Base-by-base conservation (phyloP, 2,329 filamentous ascomycete genomes). In the Xylariaceae sp. region DNA sequence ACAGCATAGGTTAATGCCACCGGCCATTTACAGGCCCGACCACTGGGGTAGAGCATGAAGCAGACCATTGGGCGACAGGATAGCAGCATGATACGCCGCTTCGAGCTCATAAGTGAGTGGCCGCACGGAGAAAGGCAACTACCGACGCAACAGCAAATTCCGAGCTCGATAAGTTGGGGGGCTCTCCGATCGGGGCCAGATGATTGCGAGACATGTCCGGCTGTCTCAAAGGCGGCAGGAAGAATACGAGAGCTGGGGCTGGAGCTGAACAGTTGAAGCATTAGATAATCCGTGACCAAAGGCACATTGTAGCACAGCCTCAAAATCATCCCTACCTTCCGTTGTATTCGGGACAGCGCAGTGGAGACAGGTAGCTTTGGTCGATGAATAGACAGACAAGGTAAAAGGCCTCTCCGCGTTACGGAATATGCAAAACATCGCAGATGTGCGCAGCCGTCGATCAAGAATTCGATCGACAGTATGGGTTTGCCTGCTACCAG, bases 1-100 rank as follows among this genome's bases (percentile, higher is more conserved):
- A 53, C 53, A 55, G 40, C 50, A 58, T 54, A 48, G 55, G 49
- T 52, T 55, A 53, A 50, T 50, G 50, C 53, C 47, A 42, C 47
- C 39, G 36, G 45, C 39, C 42, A 50, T 40, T 37, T 44, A 39
- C 35, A 32, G 22, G 48, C n/a, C n/a, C n/a, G n/a, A n/a, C n/a
- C n/a, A n/a, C n/a, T n/a, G n/a, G n/a, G n/a, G n/a, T n/a, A n/a
- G n/a, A n/a, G n/a, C n/a, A n/a, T n/a, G n/a, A n/a, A n/a, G n/a
- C n/a, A n/a, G n/a, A n/a, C n/a, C n/a, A n/a, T n/a, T n/a, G n/a
- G n/a, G n/a, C n/a, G n/a, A n/a, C n/a, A n/a, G n/a, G n/a, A n/a
- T n/a, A n/a, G n/a, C n/a, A n/a, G n/a, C n/a, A n/a, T n/a, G n/a
- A n/a, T n/a, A n/a, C n/a, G n/a, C n/a, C n/a, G n/a, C n/a, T n/a